Conservation (phyloP, 1,284 basidiomycete genomes). For the Pseudozyma sp. region DNA sequence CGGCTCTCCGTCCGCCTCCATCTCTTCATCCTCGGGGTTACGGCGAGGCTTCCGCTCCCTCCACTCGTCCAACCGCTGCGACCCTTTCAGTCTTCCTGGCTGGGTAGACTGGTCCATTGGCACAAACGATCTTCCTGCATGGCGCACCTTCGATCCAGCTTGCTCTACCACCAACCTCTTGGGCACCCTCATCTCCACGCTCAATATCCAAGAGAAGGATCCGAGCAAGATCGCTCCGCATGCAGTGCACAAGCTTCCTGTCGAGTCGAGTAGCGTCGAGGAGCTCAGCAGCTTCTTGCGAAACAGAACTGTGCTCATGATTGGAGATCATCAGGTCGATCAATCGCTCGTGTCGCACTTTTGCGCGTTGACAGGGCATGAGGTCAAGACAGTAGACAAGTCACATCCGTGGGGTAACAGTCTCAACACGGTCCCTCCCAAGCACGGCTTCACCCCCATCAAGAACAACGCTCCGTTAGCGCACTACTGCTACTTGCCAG, state of each 20-base stretch:
- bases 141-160: constrained; percentile 53
- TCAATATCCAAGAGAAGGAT: constrained; percentile 29
- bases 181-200: constrained; percentile 40
- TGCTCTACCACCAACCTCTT: constrained; percentile 46
- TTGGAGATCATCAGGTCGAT: constrained; percentile 69
- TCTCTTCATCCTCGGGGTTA: not conserved
- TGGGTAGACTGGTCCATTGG: constrained; percentile 53
- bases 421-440: constrained; percentile 47
- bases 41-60: constrained; percentile 20
- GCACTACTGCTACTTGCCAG: constrained; percentile 69
- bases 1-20: not conserved
- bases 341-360: constrained; percentile 69
- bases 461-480: constrained; percentile 65
- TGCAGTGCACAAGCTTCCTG: constrained; percentile 12
- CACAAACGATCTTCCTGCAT: constrained; percentile 47
- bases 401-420: constrained; percentile 63
- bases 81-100: constrained; percentile 55
- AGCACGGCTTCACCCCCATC: constrained; percentile 42
- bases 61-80: constrained; percentile 23
- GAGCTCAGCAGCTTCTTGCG: constrained; percentile 59
- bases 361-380: constrained; percentile 67
- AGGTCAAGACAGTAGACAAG: constrained; percentile 63
- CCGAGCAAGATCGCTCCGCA: constrained; percentile 44
- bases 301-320: constrained; percentile 69
- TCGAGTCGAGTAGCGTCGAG: constrained; percentile 9